Percentiles rank a stretch among this genome's conserved stretches.
These are phyloP conservation scores for Arachnopeziza araneosa DNA, from an alignment of 2,329 filamentous ascomycete species.

Conservation along the genomic window DNA sequence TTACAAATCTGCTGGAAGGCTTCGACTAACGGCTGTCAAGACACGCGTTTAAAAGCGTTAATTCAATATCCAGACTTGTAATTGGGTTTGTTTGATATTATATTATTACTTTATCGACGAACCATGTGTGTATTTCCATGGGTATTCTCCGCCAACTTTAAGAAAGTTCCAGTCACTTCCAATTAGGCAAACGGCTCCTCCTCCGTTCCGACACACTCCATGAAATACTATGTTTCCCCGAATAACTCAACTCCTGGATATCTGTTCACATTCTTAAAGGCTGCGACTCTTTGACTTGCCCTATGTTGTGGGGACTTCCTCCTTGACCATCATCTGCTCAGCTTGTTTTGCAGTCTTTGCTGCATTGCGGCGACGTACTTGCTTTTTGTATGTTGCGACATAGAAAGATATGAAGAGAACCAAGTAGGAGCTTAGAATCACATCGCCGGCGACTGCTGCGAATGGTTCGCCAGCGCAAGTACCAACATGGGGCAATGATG, in stretches of 20 bases:
- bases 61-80: too few species aligned
- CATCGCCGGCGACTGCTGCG: slow-evolving; percentile 86
- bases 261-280: not conserved
- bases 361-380: not conserved
- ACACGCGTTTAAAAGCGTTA: too few species aligned
- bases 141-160: too few species aligned
- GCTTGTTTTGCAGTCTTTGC: not conserved
- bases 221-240: not conserved
- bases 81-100: too few species aligned
- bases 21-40: too few species aligned
- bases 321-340: not conserved
- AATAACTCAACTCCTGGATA: not conserved
- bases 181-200: too few species aligned
- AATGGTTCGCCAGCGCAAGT: slow-evolving; percentile 95
- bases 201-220: too few species aligned
- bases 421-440: slow-evolving; percentile 89
- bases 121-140: too few species aligned
- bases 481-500: slow-evolving; percentile 75
- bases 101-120: too few species aligned
- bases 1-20: too few species aligned
- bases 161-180: too few species aligned
- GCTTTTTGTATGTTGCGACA: slow-evolving; percentile 88
- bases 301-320: not conserved
- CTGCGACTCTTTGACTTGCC: not conserved
- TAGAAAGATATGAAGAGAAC: slow-evolving; percentile 99